Base-by-base conservation (phyloP, 768 basidiomycete genomes). In the Calvatia gigantea region DNA sequence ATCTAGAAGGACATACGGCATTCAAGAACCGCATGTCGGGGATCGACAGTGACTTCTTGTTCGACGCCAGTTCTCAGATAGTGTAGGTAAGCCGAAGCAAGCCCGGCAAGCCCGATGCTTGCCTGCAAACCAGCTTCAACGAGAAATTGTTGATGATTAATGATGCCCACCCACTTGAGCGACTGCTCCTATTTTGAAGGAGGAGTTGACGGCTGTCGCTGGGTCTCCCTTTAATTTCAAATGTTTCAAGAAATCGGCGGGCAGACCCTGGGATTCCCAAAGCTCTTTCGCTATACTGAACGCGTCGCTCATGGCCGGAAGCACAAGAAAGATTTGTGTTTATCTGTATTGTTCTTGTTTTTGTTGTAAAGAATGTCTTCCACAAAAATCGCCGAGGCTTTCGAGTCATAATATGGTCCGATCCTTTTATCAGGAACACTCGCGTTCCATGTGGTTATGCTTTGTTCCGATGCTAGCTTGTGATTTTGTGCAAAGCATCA, bases 11-110 rank as follows among this genome's bases (percentile, higher is more conserved):
- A 68, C 77, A 60, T 42, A 81, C 83, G 77, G 61, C 80, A 84
- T 38, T 79, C 76, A 19, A 85, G 69, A 7, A 73, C 72, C 4
- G 84, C 82, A 65, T 86, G 82, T 21, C 83, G 69, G 6, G 79
- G 80, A 54, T 83, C 73, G 0, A 85, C 80, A 4, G 65, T 60
- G 1, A 85, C 83, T 14, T 71, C 67, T 62, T 82, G 82, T 53
- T 71, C 65, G 1, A 72, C 55, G 0, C 78, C 76, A 1, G 80
- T 80, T 39, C 76, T 67, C 15, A 83, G 65, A 19, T 64, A 63
- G 62, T 82, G 72, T 15, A 85, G 67, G 44, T 80, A 69, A 14
- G 81, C 79, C 3, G 83, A 77, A 21, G 81, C 75, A 2, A 85
- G 70, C 3, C 75, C 83, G 2, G 81, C 70, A 0, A 83, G 71